Percentiles rank a stretch among this genome's conserved stretches.
phyloP scores from a whole-genome alignment of 805 yeast species.

The Saturnispora dispora region DNA sequence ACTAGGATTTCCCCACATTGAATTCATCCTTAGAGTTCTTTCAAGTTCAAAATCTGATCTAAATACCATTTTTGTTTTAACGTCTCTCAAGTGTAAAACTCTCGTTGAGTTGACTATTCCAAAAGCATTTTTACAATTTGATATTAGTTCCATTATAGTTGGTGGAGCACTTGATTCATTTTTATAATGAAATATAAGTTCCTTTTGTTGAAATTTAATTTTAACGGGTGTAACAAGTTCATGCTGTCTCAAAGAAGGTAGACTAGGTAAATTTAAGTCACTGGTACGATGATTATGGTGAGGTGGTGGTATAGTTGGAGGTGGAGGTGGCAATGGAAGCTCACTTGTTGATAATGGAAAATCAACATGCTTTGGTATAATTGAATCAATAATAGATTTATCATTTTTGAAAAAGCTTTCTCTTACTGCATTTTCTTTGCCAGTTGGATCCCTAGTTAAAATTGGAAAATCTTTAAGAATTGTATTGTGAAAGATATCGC shows the following conservation, averaged over 20 bases:
- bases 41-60: constrained; percentile 41
- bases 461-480: constrained; percentile 59
- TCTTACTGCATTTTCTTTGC: constrained; percentile 6
- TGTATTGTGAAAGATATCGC: constrained; percentile 57
- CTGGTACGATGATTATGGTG: background rate
- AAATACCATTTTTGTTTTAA: constrained; percentile 25
- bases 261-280: background rate
- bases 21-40: constrained; percentile 29
- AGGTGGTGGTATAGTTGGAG: background rate
- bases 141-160: constrained; percentile 63
- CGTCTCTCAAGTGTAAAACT: constrained; percentile 30
- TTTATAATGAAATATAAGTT: constrained; percentile 58
- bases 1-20: constrained; percentile 12
- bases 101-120: constrained; percentile 34
- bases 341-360: constrained; percentile 14
- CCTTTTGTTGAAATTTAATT: constrained; percentile 44
- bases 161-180: constrained; percentile 69
- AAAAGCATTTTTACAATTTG: constrained; percentile 69
- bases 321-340: constrained; percentile 12
- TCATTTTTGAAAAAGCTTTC: constrained; percentile 2
- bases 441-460: constrained; percentile 31
- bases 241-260: constrained; percentile 17
- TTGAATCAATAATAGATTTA: constrained; percentile 2
- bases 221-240: constrained; percentile 27
- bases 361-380: constrained; percentile 2